A percentile compares a stretch with the other conserved stretches of the same genome.
Evolutionary conservation across 1,284 basidiomycete genomes (phyloP).

Genomic region (Sanghuangporus sanghuang): DNA sequence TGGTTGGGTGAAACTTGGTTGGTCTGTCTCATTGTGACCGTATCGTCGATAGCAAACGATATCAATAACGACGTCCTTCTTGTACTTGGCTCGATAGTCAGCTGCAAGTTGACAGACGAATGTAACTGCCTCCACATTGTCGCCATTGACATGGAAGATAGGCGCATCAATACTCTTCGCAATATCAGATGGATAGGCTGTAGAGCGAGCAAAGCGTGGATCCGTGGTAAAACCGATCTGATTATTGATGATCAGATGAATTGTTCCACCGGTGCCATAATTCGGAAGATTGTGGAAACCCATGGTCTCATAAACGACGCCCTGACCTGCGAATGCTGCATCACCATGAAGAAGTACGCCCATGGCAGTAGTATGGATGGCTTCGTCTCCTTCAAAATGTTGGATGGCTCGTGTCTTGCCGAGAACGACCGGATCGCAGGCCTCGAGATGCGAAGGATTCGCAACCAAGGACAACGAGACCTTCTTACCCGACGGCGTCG

Average conservation of each 20-base stretch:
- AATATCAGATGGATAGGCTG: constrained; percentile 98
- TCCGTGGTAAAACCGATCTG: constrained; percentile 99
- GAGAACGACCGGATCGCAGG: constrained; percentile 95
- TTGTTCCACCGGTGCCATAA: constrained; percentile 97
- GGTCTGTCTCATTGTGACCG: constrained; percentile 99
- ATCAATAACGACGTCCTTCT: constrained; percentile 98
- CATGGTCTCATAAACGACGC: constrained; percentile 99
- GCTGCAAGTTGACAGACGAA: constrained; percentile 98
- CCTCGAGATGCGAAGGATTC: constrained; percentile 97
- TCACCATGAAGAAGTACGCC: constrained; percentile 96
- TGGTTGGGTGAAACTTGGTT: constrained; percentile 98
- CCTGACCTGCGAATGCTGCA: constrained; percentile 98
- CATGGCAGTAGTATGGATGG: constrained; percentile 79
- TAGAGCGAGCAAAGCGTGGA: constrained; percentile 95
- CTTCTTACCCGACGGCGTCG: constrained; percentile 97
- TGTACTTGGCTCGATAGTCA: constrained; percentile 97
- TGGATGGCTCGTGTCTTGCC: constrained; percentile 98
- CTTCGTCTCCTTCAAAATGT: constrained; percentile 88
- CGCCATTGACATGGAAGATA: constrained; percentile 99
- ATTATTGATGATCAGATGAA: constrained; percentile 99
- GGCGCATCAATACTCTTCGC: constrained; percentile 98
- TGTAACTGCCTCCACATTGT: constrained; percentile 97
- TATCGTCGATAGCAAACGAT: constrained; percentile 98
- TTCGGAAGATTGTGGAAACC: constrained; percentile 94
- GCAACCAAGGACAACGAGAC: constrained; percentile 97